Percentiles rank a stretch among this genome's conserved stretches.
Evolutionary conservation across 768 basidiomycete species (phyloP).

Genomic region (Boletus patriciae): DNA sequence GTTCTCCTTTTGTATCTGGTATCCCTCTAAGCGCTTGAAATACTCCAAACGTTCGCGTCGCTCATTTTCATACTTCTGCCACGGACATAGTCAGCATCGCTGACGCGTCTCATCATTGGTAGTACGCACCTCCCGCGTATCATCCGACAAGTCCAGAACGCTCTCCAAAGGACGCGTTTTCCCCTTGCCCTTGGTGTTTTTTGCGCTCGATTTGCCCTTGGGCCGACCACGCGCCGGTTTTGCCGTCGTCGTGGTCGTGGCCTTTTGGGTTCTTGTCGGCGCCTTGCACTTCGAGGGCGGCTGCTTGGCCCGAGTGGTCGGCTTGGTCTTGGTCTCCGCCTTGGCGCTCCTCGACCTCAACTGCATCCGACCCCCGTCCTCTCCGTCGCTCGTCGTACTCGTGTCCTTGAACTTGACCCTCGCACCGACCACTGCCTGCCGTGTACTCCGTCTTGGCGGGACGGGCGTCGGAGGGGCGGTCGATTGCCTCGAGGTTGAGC

Average conservation of each 20-base stretch:
- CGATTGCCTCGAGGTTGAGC: constrained; percentile 7
- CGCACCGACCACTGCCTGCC: constrained; percentile 24
- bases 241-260: background rate
- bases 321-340: constrained; percentile 6
- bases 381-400: constrained; percentile 3
- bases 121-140: constrained; percentile 31
- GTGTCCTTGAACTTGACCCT: constrained; percentile 8
- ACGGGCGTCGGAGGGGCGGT: constrained; percentile 19
- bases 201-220: constrained; percentile 15
- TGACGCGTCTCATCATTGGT: background rate
- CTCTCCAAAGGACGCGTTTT: constrained; percentile 24
- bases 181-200: constrained; percentile 27
- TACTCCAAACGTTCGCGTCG: constrained; percentile 54
- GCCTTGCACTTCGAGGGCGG: constrained; percentile 12
- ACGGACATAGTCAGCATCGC: background rate
- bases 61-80: constrained; percentile 43
- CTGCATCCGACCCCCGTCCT: constrained; percentile 17
- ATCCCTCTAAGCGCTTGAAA: constrained; percentile 51
- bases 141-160: constrained; percentile 32
- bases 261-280: constrained; percentile 9
- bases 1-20: constrained; percentile 56
- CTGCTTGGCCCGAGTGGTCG: constrained; percentile 10
- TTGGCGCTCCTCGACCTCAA: constrained; percentile 19
- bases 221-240: constrained; percentile 24
- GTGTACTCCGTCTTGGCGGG: constrained; percentile 27